Percentiles rank a stretch among this genome's conserved stretches.
phyloP scores from a whole-genome alignment of 805 yeast species.

The Saccharomycopsis microspora region DNA sequence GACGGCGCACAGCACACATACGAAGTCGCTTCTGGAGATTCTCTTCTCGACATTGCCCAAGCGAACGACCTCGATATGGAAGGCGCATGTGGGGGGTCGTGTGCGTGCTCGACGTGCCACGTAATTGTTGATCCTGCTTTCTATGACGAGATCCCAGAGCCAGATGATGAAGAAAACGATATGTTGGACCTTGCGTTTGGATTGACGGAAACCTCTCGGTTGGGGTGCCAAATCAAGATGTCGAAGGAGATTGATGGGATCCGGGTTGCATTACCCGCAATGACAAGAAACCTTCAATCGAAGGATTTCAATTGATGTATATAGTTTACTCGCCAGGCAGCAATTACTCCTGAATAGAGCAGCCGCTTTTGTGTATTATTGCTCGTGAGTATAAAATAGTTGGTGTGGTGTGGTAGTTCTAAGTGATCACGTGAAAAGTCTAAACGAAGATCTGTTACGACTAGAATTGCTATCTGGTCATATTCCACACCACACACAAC shows the following conservation, averaged over 20 bases:
- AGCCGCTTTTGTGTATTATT: no score
- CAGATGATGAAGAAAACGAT: conserved; percentile 95
- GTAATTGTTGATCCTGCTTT: conserved; percentile 91
- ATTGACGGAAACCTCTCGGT: conserved; percentile 87
- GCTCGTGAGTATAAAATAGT: no score
- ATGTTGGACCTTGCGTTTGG: conserved; percentile 98
- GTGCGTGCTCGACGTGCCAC: conserved; percentile 98
- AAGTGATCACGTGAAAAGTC: no score
- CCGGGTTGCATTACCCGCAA: conserved; percentile 90
- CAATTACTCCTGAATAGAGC: not conserved
- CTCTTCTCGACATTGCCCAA: conserved; percentile 88
- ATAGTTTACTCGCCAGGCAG: not conserved
- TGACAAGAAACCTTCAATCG: conserved; percentile 86
- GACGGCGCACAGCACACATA: conserved; percentile 76
- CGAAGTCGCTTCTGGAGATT: conserved; percentile 90
- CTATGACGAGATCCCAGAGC: conserved; percentile 87
- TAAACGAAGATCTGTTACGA: no score
- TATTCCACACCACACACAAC: no score
- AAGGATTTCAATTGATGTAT: conserved; percentile 53
- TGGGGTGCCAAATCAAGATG: conserved; percentile 92
- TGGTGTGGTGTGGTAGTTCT: no score
- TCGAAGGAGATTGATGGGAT: conserved; percentile 84
- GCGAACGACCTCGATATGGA: conserved; percentile 92
- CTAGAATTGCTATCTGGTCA: no score
- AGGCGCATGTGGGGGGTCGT: conserved; percentile 97